A percentile compares a stretch with the other conserved stretches of the same genome.
phyloP scores from a whole-genome alignment of 345 rosid genomes.

The Melaleuca quinquenervia region DNA sequence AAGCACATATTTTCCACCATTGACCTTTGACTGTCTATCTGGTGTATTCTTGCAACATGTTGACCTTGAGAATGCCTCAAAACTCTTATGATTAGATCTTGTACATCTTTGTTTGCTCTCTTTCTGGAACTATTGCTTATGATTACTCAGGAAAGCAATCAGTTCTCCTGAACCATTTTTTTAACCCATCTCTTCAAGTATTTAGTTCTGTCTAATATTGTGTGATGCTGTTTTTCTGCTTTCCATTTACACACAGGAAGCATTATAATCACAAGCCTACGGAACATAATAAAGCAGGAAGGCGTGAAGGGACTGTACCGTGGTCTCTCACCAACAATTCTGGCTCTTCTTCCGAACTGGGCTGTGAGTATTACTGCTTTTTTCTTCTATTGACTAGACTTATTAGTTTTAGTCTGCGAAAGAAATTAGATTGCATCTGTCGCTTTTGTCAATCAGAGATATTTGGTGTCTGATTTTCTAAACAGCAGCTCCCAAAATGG shows the following conservation, averaged over 20 bases:
- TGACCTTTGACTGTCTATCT: not conserved
- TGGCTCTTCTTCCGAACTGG: slow-evolving; percentile 96
- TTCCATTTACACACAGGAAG: slow-evolving; percentile 36
- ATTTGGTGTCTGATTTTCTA: not conserved
- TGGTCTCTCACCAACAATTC: slow-evolving; percentile 88
- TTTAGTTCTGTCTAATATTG: not conserved
- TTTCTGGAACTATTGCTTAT: not conserved
- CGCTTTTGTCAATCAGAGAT: not conserved
- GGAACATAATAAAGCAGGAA: slow-evolving; percentile 52
- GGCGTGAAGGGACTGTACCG: slow-evolving; percentile 82
- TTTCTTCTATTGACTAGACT: not conserved
- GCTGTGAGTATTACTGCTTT: slow-evolving; percentile 49
- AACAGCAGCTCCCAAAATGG: not conserved
- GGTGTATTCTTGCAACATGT: not conserved
- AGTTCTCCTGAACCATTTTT: not conserved
- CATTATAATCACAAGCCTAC: slow-evolving; percentile 59
- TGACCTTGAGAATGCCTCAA: not conserved
- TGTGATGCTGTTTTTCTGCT: not conserved
- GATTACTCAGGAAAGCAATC: not conserved
- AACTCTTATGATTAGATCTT: not conserved
- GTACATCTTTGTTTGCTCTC: not conserved
- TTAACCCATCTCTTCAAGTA: not conserved
- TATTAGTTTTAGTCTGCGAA: not conserved
- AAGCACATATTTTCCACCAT: not conserved
- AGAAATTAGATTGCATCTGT: not conserved